Percentiles rank a stretch among this genome's conserved stretches.
These are phyloP conservation scores for Cinnamomum micranthum DNA, from an alignment of 164 flowering plant genomes.

Conservation along the genomic window DNA sequence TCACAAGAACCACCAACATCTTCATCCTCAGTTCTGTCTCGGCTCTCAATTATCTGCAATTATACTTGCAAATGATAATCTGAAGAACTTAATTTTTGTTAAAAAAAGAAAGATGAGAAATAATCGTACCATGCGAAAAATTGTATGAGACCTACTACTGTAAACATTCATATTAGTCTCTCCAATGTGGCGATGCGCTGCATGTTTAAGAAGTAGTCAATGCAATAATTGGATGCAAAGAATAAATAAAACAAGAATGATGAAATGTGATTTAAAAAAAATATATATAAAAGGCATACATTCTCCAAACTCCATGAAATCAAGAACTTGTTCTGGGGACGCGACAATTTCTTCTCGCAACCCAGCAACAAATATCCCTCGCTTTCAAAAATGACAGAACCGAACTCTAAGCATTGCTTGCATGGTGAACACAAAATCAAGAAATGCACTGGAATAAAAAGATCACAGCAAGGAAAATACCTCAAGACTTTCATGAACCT, in stretches of 20 bases:
- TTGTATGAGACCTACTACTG: conserved; percentile 95
- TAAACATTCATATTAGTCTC: conserved; percentile 95
- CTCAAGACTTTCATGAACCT: conserved; percentile 92
- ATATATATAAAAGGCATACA: conserved; percentile 27
- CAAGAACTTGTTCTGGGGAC: conserved; percentile 86
- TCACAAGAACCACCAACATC: conserved; percentile 62
- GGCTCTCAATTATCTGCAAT: conserved; percentile 89
- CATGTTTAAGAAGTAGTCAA: conserved; percentile 12
- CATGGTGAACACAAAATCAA: neutral
- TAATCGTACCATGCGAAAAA: conserved; percentile 85
- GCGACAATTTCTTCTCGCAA: conserved; percentile 94
- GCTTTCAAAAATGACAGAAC: conserved; percentile 30
- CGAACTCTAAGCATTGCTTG: neutral
- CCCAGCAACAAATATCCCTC: conserved; percentile 97
- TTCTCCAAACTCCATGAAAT: conserved; percentile 90
- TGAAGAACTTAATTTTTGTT: neutral
- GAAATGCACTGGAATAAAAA: neutral
- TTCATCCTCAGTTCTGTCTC: conserved; percentile 61
- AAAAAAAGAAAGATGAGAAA: neutral
- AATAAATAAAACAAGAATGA: conserved; percentile 1
- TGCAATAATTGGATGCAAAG: neutral
- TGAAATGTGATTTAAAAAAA: neutral
- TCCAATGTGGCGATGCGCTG: conserved; percentile 98
- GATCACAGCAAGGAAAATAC: conserved; percentile 26
- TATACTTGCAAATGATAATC: neutral